Percentiles rank a stretch among this genome's conserved stretches.
Evolutionary conservation across 192 early-diverging fungal genomes (phyloP).

Genomic region (Podila epigama): DNA sequence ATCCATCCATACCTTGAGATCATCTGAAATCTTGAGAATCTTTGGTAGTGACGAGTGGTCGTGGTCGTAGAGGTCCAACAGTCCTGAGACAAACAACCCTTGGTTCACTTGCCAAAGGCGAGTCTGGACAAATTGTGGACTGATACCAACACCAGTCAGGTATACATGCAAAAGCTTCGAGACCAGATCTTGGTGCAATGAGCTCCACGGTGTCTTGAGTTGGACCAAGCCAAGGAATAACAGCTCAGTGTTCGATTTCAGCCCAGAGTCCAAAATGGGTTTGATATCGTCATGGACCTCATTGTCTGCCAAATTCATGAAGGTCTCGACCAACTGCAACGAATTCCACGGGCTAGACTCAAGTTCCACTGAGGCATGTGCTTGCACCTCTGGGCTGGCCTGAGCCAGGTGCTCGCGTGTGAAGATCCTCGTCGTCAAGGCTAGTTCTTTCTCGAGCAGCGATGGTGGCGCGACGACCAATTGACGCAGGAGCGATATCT

Average conservation of each 20-base stretch:
- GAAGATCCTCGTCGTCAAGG: slow-evolving; percentile 59
- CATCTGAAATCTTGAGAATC: slow-evolving; percentile 81
- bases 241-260: slow-evolving; percentile 75
- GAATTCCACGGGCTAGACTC: slow-evolving; percentile 69
- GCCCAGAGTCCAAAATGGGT: slow-evolving; percentile 65
- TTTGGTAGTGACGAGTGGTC: slow-evolving; percentile 64
- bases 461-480: slow-evolving; percentile 65
- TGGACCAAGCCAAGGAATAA: slow-evolving; percentile 76
- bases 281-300: slow-evolving; percentile 67
- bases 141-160: slow-evolving; percentile 66
- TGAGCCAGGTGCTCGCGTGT: slow-evolving; percentile 60
- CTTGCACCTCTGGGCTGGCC: slow-evolving; percentile 51
- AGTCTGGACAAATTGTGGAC: slow-evolving; percentile 70
- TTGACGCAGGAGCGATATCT: slow-evolving; percentile 73
- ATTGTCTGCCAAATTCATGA: slow-evolving; percentile 64
- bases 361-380: slow-evolving; percentile 55
- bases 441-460: slow-evolving; percentile 64
- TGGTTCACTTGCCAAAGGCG: slow-evolving; percentile 74
- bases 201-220: slow-evolving; percentile 55
- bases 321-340: slow-evolving; percentile 74
- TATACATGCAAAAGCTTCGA: slow-evolving; percentile 68
- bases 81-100: slow-evolving; percentile 63
- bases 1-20: slow-evolving; percentile 69
- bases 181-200: slow-evolving; percentile 70
- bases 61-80: slow-evolving; percentile 76